Conservation (phyloP, 2,329 filamentous ascomycete genomes). For the Fusarium ambrosium region DNA sequence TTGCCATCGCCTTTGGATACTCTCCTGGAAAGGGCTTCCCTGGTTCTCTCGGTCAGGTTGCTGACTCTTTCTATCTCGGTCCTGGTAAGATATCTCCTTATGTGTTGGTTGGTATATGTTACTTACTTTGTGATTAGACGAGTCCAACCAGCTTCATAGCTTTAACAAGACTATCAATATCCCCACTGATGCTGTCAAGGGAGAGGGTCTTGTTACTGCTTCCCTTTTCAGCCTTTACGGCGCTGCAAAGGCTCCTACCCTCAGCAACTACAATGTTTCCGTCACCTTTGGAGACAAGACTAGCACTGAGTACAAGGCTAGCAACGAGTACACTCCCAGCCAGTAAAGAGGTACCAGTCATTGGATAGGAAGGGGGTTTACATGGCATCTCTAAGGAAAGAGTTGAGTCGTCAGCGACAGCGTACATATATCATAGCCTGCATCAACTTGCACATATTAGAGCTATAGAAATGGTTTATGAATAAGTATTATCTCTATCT, state of each 20-base stretch:
- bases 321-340: background rate
- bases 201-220: conserved; percentile 45
- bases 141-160: conserved; percentile 40
- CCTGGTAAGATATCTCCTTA: conserved; percentile 38
- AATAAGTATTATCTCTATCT: conserved; percentile 26
- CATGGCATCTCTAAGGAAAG: background rate
- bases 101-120: too few species aligned
- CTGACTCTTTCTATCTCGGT: conserved; percentile 54
- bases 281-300: conserved; percentile 42
- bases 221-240: conserved; percentile 50
- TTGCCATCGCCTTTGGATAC: conserved; percentile 61
- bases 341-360: background rate
- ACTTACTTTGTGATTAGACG: conserved; percentile 20
- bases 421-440: background rate
- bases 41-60: conserved; percentile 47
- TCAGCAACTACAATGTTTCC: conserved; percentile 45
- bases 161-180: conserved; percentile 48
- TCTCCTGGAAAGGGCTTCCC: conserved; percentile 42
- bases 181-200: conserved; percentile 36
- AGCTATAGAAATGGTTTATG: background rate
- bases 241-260: conserved; percentile 30
- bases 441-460: background rate
- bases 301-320: conserved; percentile 40
- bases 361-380: background rate
- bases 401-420: background rate